Evolutionary conservation across 441 rosid species (phyloP).

Genomic region (Eruca vesicaria): DNA sequence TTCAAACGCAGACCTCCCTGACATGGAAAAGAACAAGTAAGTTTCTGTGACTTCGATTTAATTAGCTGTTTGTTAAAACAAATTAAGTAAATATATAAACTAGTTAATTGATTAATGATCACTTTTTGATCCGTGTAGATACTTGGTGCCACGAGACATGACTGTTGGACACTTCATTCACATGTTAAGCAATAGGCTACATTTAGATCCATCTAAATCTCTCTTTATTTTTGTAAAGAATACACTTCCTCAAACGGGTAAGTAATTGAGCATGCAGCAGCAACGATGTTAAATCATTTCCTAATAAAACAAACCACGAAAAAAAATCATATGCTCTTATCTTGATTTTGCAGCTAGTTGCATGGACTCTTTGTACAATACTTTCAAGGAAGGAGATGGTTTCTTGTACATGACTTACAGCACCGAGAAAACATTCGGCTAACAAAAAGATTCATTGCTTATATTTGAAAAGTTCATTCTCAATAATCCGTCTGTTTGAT

Average conservation of each 20-base stretch:
- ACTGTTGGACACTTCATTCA: conserved; percentile 92
- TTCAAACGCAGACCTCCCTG: conserved; percentile 75
- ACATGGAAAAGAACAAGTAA: conserved; percentile 93
- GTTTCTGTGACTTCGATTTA: conserved; percentile 21
- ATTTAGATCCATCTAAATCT: conserved; percentile 72
- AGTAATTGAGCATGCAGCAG: not conserved
- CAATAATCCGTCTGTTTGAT: conserved; percentile 28
- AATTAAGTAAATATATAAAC: not conserved
- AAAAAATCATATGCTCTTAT: not conserved
- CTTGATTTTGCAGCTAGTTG: conserved; percentile 50
- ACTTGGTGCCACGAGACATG: conserved; percentile 86
- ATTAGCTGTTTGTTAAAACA: not conserved
- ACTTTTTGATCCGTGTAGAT: conserved; percentile 37
- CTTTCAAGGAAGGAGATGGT: conserved; percentile 84
- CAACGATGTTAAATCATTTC: not conserved
- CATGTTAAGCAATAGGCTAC: conserved; percentile 66
- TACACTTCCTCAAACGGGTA: conserved; percentile 89
- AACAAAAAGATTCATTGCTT: not conserved
- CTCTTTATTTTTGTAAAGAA: conserved; percentile 82
- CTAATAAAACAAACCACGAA: not conserved
- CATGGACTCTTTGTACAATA: conserved; percentile 66
- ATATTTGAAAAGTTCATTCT: not conserved
- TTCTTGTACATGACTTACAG: conserved; percentile 93
- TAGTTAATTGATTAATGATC: not conserved
- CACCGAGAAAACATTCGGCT: conserved; percentile 91